These are phyloP conservation scores for Friedmanniomyces simplex DNA, from an alignment of 495 filamentous ascomycete genomes.

Conservation along the genomic window DNA sequence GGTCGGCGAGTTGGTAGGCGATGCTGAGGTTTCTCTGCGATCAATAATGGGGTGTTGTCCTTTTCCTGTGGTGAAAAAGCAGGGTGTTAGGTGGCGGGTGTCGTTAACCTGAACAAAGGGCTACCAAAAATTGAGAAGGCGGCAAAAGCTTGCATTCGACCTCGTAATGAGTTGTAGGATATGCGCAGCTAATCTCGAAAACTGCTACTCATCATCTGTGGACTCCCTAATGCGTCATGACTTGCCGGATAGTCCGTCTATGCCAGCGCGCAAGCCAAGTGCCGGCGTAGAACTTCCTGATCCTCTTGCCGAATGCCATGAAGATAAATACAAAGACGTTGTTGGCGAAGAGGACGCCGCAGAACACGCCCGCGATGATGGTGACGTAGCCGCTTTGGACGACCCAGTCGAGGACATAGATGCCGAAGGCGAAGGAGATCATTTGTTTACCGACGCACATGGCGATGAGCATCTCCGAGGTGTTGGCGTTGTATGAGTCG, in stretches of 20 bases:
- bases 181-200: no score
- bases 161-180: no score
- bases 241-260: constrained; percentile 23
- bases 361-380: constrained; percentile 50
- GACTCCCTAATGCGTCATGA: constrained; percentile 3
- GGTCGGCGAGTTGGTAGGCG: not conserved
- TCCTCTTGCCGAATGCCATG: constrained; percentile 47
- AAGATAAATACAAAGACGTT: constrained; percentile 46
- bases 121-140: not conserved
- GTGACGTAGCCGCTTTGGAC: constrained; percentile 44
- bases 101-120: not conserved
- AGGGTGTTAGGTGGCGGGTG: not conserved
- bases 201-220: not conserved
- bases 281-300: constrained; percentile 39
- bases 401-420: constrained; percentile 50
- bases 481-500: constrained; percentile 27
- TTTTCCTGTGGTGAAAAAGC: not conserved
- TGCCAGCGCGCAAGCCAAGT: constrained; percentile 47
- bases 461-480: constrained; percentile 54
- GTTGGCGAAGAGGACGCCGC: constrained; percentile 44
- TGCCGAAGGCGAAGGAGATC: constrained; percentile 51
- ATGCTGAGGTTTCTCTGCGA: not conserved
- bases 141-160: not conserved
- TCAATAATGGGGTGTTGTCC: no score
- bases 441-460: constrained; percentile 61